Base-by-base conservation (phyloP, 2,329 filamentous ascomycete species). In the Hirsutella rhossiliensis region DNA sequence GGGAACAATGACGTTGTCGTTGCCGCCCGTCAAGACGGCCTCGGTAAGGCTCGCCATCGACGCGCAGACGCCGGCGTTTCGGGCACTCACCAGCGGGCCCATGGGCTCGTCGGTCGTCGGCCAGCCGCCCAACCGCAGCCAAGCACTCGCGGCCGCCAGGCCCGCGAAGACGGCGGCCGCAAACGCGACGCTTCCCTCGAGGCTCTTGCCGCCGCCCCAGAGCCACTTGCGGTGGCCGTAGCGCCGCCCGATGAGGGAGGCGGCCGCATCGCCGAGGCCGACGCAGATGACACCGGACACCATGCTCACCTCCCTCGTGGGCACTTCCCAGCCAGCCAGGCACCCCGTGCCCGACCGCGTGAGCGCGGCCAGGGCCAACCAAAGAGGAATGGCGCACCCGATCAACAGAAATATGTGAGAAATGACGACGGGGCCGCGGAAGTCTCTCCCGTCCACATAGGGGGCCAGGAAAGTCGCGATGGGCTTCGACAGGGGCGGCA, bases 1-100 rank as follows among this genome's bases (percentile, higher is more conserved):
- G 4, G 92, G 92, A 50, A 97, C 90, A 50, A 97, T 82, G 17
- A 98, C 92, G 69, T 98, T 98, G 71, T 98, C 92, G 63, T 98
- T 98, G 28, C 90, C 92, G 2, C 92, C 92, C 13, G 92, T 97
- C 50, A 98, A 67, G 40, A 96, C 90, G 23, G 92, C 89, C 67
- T 98, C 92, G 43, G 92, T 94, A 53, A 96, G 72, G 62, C 89
- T 96, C 27, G 89, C 87, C 46, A 88, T 77, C 37, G 75, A 73
- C 7, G 85, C 88, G 51, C 88, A 94, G 40, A 85, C 57, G 5
- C 71, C 68, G 11, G 83, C 79, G 57, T 90, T 92, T 5, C 80
- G 78, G 51, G 80, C 69, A 36, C 56, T 52, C 7, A 39, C 47
- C 23, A 59, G 11, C 17, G 53, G 3, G 29, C 54, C 50, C 7